A percentile compares a stretch with the other conserved stretches of the same genome.
Conservation (phyloP, 768 basidiomycete genomes). For the Punctularia strigosozonata region DNA sequence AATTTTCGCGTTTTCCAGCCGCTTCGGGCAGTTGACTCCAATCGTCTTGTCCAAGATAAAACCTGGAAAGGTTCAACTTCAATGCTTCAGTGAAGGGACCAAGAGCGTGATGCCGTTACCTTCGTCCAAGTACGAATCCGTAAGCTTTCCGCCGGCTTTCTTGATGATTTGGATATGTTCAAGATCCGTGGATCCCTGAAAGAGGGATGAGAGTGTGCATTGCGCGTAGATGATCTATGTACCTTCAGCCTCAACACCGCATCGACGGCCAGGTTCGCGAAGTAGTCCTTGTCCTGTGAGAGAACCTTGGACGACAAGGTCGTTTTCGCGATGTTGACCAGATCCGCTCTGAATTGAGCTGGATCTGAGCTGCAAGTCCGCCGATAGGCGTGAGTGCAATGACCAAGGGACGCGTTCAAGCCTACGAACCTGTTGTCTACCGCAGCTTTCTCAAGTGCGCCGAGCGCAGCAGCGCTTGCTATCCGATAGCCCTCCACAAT, state of each 20-base stretch:
- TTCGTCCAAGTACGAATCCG: constrained; percentile 96
- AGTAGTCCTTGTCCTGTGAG: constrained; percentile 94
- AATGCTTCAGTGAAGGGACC: background rate
- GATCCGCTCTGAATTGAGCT: constrained; percentile 69
- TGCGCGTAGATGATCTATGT: background rate
- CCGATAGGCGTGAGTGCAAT: background rate
- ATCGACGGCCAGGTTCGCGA: constrained; percentile 94
- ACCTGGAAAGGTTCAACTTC: constrained; percentile 31
- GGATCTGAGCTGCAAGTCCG: constrained; percentile 47
- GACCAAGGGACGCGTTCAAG: background rate
- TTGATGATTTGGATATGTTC: constrained; percentile 99
- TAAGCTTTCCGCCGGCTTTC: constrained; percentile 98
- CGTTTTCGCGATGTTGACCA: constrained; percentile 94
- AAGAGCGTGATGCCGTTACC: constrained; percentile 29
- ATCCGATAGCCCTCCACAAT: constrained; percentile 96
- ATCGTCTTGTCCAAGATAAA: constrained; percentile 98
- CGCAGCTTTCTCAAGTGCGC: constrained; percentile 74
- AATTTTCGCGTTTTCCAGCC: constrained; percentile 90
- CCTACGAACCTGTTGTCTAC: constrained; percentile 67
- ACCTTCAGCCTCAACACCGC: constrained; percentile 90
- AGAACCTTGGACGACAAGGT: constrained; percentile 95
- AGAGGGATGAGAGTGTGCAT: background rate
- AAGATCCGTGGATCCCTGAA: constrained; percentile 85
- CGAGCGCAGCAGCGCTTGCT: constrained; percentile 75
- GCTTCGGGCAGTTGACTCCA: constrained; percentile 88